These are phyloP conservation scores for Keithomyces neogunnii DNA, from an alignment of 2,329 filamentous ascomycete genomes.

Conservation along the genomic window DNA sequence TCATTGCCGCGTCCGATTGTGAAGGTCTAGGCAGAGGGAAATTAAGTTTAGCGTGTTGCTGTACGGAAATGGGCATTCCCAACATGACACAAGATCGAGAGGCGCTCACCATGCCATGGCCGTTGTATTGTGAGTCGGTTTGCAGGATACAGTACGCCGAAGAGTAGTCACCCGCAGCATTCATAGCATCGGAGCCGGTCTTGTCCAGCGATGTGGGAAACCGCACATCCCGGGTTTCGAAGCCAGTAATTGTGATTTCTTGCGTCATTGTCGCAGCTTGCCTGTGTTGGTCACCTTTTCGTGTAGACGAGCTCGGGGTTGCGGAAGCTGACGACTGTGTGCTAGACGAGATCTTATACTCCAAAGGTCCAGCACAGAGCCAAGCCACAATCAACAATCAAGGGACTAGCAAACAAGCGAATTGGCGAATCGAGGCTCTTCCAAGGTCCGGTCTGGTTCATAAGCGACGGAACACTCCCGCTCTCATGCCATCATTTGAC, in stretches of 20 bases:
- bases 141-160: constrained; percentile 88
- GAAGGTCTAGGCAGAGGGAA: constrained; percentile 46
- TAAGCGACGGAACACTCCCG: not conserved
- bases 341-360: not conserved
- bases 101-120: constrained; percentile 65
- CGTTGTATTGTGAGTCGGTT: constrained; percentile 63
- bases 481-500: not conserved
- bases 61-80: not conserved
- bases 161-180: constrained; percentile 86
- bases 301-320: too few relatives aligned
- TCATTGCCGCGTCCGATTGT: constrained; percentile 88
- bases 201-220: constrained; percentile 91
- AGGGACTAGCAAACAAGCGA: not conserved
- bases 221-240: constrained; percentile 63
- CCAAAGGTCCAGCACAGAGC: not conserved
- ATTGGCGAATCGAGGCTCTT: not conserved
- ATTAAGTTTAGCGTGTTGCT: not conserved
- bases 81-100: not conserved
- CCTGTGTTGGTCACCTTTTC: not conserved
- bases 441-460: not conserved
- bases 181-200: constrained; percentile 97
- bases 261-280: constrained; percentile 1
- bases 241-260: constrained; percentile 65
- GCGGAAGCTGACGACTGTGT: too few relatives aligned
- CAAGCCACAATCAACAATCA: not conserved